Evolutionary conservation across 257 asterid species (phyloP).

Genomic region (Henckelia pumila): DNA sequence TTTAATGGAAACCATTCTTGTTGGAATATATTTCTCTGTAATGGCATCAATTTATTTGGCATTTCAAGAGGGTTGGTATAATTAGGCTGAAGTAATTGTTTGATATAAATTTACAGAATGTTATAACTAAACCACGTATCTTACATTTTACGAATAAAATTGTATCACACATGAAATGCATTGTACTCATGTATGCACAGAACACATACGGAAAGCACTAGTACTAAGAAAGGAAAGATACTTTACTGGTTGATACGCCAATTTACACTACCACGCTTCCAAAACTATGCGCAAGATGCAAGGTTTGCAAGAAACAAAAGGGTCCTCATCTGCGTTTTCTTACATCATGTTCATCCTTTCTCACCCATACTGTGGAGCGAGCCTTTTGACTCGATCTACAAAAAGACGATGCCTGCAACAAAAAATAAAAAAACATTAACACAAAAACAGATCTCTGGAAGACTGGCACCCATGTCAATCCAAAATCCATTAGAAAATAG

Average conservation of each 20-base stretch:
- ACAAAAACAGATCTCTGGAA: neutral
- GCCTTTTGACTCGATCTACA: conserved; percentile 60
- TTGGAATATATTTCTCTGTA: no score
- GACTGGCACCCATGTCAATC: neutral
- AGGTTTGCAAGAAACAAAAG: neutral
- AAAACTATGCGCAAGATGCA: neutral
- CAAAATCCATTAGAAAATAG: neutral
- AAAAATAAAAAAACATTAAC: neutral
- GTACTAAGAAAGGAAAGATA: neutral
- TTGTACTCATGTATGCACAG: neutral
- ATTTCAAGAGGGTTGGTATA: no score
- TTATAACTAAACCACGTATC: neutral
- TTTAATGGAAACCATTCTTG: no score
- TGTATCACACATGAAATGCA: neutral
- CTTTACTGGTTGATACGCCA: neutral
- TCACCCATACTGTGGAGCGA: conserved; percentile 79
- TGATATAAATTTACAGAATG: no score
- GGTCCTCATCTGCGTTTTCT: conserved; percentile 32
- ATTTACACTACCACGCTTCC: conserved; percentile 13
- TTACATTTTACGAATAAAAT: neutral
- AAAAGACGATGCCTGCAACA: conserved; percentile 72
- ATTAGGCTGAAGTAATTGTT: no score
- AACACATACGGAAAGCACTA: neutral
- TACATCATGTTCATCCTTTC: conserved; percentile 38
- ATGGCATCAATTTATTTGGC: no score